Percentiles rank a stretch among this genome's conserved stretches.
phyloP scores from a whole-genome alignment of 257 asterid genomes.

The Handroanthus guayacan region DNA sequence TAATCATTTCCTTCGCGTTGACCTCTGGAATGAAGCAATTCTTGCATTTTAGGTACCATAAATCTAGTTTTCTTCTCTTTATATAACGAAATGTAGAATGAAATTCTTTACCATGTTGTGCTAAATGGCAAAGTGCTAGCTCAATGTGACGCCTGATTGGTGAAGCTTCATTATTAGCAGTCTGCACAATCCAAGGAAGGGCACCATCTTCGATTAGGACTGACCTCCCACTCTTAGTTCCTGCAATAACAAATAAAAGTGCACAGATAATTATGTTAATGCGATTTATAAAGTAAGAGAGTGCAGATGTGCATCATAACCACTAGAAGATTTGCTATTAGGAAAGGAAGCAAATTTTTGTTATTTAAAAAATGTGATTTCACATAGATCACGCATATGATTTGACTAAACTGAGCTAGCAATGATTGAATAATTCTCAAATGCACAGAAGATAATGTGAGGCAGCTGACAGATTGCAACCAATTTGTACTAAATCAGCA shows the following conservation, averaged over 20 bases:
- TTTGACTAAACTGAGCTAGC: conserved; percentile 2
- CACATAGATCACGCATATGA: neutral
- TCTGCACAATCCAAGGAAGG: conserved; percentile 88
- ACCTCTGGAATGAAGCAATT: conserved; percentile 57
- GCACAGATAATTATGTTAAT: neutral
- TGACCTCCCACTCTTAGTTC: conserved; percentile 66
- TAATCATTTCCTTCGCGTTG: conserved; percentile 75
- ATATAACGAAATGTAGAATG: conserved; percentile 10
- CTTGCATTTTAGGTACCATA: conserved; percentile 14
- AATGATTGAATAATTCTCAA: neutral
- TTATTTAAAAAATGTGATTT: neutral
- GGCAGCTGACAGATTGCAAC: neutral
- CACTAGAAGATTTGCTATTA: neutral
- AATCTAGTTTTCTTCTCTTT: neutral
- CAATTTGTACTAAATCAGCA: neutral
- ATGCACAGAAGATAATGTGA: conserved; percentile 1
- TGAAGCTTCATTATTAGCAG: conserved; percentile 75
- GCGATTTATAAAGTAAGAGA: neutral
- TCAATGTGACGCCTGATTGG: conserved; percentile 80
- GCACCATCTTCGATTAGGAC: conserved; percentile 80
- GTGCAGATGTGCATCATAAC: too few relatives aligned
- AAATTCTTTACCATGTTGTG: conserved; percentile 68
- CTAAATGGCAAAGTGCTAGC: conserved; percentile 86
- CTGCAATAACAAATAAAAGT: conserved; percentile 42
- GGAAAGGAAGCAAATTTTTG: neutral